A percentile compares a stretch with the other conserved stretches of the same genome.
phyloP scores from a whole-genome alignment of 2,329 filamentous ascomycete genomes.

The Fusarium circinatum region DNA sequence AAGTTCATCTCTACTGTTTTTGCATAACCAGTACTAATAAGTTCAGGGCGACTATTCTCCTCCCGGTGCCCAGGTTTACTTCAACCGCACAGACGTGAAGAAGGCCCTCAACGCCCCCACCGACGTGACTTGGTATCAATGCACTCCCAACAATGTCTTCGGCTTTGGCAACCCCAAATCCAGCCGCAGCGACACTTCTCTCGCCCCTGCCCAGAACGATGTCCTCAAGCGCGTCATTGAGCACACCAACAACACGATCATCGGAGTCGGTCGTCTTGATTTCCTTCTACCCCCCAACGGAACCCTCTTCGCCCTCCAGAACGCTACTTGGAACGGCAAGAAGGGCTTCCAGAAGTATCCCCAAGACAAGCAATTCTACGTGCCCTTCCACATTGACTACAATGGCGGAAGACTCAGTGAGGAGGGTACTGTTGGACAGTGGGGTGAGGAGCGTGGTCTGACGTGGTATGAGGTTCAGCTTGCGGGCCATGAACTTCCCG shows the following conservation, averaged over 20 bases:
- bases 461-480: conserved; percentile 76
- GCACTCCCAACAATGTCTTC: conserved; percentile 42
- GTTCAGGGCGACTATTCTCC: conserved; percentile 67
- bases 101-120: conserved; percentile 71
- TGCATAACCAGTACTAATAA: not conserved
- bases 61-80: conserved; percentile 71
- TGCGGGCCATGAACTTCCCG: conserved; percentile 64
- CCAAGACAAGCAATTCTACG: conserved; percentile 68
- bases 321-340: conserved; percentile 79
- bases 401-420: conserved; percentile 61
- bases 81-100: conserved; percentile 77
- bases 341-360: conserved; percentile 71
- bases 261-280: conserved; percentile 56
- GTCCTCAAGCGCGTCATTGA: conserved; percentile 46
- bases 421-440: conserved; percentile 74
- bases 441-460: conserved; percentile 77
- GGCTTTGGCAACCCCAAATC: conserved; percentile 36
- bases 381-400: conserved; percentile 67
- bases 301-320: conserved; percentile 77
- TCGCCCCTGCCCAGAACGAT: conserved; percentile 29
- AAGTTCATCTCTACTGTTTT: accelerated
- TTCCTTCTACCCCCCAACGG: conserved; percentile 76
- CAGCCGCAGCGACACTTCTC: conserved; percentile 28
- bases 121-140: conserved; percentile 44
- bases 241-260: conserved; percentile 47